Evolutionary conservation across 2,329 filamentous ascomycete species (phyloP).

Genomic region (Penicillium sp.): DNA sequence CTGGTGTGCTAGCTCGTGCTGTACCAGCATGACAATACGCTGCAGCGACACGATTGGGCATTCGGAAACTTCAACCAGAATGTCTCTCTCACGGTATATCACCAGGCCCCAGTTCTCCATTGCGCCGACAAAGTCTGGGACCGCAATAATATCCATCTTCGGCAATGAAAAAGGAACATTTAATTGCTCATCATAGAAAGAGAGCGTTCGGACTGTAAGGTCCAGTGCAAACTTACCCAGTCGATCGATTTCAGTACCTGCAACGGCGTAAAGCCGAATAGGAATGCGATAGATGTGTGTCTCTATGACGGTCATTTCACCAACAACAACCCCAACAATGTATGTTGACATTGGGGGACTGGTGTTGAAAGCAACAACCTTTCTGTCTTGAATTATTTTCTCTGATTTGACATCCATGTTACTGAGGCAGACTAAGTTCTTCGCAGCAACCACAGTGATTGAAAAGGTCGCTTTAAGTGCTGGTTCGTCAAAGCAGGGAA

Average conservation of each 20-base stretch:
- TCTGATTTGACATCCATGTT: background rate
- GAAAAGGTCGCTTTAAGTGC: background rate
- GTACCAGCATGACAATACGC: slow-evolving; percentile 90
- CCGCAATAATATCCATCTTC: slow-evolving; percentile 84
- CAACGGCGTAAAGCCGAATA: slow-evolving; percentile 85
- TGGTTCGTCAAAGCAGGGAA: background rate
- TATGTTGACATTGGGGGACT: slow-evolving; percentile 88
- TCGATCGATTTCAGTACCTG: slow-evolving; percentile 84
- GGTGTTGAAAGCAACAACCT: no score
- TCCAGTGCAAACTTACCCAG: slow-evolving; percentile 76
- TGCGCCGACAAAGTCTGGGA: slow-evolving; percentile 88
- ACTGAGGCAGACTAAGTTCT: background rate
- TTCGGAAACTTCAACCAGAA: slow-evolving; percentile 89
- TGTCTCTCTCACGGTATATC: slow-evolving; percentile 89
- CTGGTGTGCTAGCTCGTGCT: slow-evolving; percentile 91
- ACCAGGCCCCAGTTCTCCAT: slow-evolving; percentile 98
- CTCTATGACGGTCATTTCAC: slow-evolving; percentile 90
- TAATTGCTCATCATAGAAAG: slow-evolving; percentile 93
- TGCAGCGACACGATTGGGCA: slow-evolving; percentile 90
- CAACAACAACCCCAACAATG: slow-evolving; percentile 86
- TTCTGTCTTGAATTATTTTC: background rate
- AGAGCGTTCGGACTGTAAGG: slow-evolving; percentile 87
- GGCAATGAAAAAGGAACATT: slow-evolving; percentile 91
- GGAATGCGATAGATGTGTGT: slow-evolving; percentile 86
- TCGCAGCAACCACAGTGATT: background rate